Base-by-base conservation (phyloP, 2,329 filamentous ascomycete species). In the Mariannaea elegans region DNA sequence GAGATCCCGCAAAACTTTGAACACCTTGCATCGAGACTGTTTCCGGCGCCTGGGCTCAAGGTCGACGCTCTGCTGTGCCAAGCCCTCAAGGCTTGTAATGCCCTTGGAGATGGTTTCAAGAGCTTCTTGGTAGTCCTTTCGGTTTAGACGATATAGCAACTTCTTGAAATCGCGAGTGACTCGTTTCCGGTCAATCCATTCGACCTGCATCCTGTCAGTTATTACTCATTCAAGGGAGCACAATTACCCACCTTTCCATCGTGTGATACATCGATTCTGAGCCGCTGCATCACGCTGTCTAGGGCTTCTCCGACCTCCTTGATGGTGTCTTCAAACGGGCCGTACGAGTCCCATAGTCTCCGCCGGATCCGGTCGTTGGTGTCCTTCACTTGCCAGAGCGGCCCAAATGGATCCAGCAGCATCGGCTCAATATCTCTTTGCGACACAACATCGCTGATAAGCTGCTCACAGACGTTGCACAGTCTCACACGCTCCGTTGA, bases 381-480 rank as follows among this genome's bases (percentile, higher is more conserved):
- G 7, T 55, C 45, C 4, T 52, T 21, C 7, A 55, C 36, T 0
- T 3, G 19, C 59, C 56, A 65, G 0, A 55, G 34, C 7, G 42
- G 36, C 3, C 59, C 62, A 2, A 31, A 13, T 0, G 56, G 56
- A 4, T 65, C 29, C 1, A 32, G 29, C 1, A 56, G 48, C 46
- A 65, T 34, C 3, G 13, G 21, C 2, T 65, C 56, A 4, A 65
- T 56, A 0, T 21, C 16, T 0, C 36, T 46, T 1, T 29, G 29
- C 1, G 38, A 23, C 2, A 53, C 41, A 0, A 65, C 23, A 1
- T 42, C 56, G 1, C 31, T 10, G 1, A 58, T 62, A 2, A 65
- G 24, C n/a, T 56, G 58, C 27, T 61, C 59, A 24, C 49, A 65
- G 1, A 65, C 19, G 2, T 63, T 65, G 6, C 63, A 32, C 0